Percentiles rank a stretch among this genome's conserved stretches.
These are phyloP conservation scores for Fusarium poae DNA, from an alignment of 2,329 filamentous ascomycete genomes.

Conservation along the genomic window DNA sequence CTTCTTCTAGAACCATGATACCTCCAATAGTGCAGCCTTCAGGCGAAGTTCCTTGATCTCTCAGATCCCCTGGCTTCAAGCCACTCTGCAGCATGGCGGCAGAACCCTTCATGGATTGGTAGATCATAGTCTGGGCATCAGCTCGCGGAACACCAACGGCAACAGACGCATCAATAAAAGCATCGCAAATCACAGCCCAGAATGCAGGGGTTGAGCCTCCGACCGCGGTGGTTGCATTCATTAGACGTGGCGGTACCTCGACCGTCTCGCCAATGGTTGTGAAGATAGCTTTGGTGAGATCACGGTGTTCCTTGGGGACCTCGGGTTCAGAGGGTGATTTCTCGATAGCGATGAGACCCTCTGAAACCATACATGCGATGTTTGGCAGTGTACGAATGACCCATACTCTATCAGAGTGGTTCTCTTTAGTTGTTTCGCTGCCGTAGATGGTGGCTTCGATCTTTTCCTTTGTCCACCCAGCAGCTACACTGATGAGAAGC, in stretches of 20 bases:
- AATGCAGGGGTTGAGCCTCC: slow-evolving; percentile 72
- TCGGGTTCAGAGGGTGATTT: slow-evolving; percentile 33
- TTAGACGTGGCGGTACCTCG: slow-evolving; percentile 62
- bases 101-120: slow-evolving; percentile 70
- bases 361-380: slow-evolving; percentile 51
- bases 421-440: slow-evolving; percentile 28
- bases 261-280: slow-evolving; percentile 66
- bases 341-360: slow-evolving; percentile 54
- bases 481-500: slow-evolving; percentile 64
- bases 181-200: slow-evolving; percentile 69
- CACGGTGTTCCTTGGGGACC: slow-evolving; percentile 38
- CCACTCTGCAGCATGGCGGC: slow-evolving; percentile 65
- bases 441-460: slow-evolving; percentile 56
- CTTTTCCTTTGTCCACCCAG: slow-evolving; percentile 60
- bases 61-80: slow-evolving; percentile 68
- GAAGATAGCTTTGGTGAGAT: slow-evolving; percentile 62
- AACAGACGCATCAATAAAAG: slow-evolving; percentile 70
- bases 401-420: slow-evolving; percentile 37
- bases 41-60: slow-evolving; percentile 70
- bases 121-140: slow-evolving; percentile 69
- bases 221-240: slow-evolving; percentile 70
- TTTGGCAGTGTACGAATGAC: slow-evolving; percentile 55
- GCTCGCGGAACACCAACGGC: slow-evolving; percentile 70
- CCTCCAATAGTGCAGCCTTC: slow-evolving; percentile 73
- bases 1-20: slow-evolving; percentile 70